Evolutionary conservation across 768 basidiomycete genomes (phyloP).

Genomic region (Mycena indigotica): DNA sequence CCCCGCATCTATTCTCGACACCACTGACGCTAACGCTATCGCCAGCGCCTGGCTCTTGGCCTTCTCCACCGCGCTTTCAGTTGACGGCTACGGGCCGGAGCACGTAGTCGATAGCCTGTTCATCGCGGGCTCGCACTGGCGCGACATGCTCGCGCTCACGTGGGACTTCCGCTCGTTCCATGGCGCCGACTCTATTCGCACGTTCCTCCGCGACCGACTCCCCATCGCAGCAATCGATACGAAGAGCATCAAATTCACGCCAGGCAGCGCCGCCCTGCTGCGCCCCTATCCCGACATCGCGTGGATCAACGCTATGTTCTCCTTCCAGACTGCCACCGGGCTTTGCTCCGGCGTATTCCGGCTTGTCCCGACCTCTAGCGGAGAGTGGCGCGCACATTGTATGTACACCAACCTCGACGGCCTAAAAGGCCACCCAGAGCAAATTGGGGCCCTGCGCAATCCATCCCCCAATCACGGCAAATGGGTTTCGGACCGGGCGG

Average conservation of each 20-base stretch:
- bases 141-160: conserved; percentile 53
- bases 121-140: conserved; percentile 44
- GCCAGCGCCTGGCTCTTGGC: conserved; percentile 27
- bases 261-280: conserved; percentile 29
- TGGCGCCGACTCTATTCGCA: conserved; percentile 34
- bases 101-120: conserved; percentile 27
- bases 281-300: conserved; percentile 42
- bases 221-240: conserved; percentile 15
- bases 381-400: conserved; percentile 56
- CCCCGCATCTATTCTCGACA: conserved; percentile 6
- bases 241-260: conserved; percentile 27
- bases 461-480: conserved; percentile 46
- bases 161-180: conserved; percentile 52
- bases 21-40: conserved; percentile 18
- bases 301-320: conserved; percentile 51
- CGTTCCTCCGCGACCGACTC: conserved; percentile 40
- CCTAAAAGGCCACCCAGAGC: conserved; percentile 47
- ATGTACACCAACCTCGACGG: conserved; percentile 54
- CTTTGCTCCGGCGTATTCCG: conserved; percentile 47
- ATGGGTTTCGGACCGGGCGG: conserved; percentile 48
- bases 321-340: conserved; percentile 50
- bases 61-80: conserved; percentile 19
- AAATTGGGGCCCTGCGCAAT: conserved; percentile 42
- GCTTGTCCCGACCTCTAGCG: conserved; percentile 47
- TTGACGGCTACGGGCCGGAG: conserved; percentile 19